Conservation (phyloP, 2,329 filamentous ascomycete genomes). For the Sclerotinia sclerotiorum region DNA sequence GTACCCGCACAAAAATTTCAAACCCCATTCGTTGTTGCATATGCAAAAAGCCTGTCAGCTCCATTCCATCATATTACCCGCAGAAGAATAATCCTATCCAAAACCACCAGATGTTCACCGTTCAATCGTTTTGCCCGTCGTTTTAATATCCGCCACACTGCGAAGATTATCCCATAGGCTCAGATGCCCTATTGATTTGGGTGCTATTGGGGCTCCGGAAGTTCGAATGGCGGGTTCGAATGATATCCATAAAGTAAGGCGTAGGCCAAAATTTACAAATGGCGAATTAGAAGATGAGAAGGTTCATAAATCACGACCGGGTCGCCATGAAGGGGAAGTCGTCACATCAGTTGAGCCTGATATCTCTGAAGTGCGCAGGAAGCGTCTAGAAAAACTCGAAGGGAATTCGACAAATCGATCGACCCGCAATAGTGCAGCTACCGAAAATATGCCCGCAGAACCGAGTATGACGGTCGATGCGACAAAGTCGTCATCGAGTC, state of each 20-base stretch:
- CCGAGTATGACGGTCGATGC: conserved; percentile 33
- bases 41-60: conserved; percentile 21
- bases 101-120: conserved; percentile 32
- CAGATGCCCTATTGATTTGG: conserved; percentile 10
- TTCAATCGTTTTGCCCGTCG: conserved; percentile 16
- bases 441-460: conserved; percentile 33
- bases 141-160: neutral
- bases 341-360: conserved; percentile 31
- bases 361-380: conserved; percentile 32
- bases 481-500: conserved; percentile 29
- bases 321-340: conserved; percentile 16
- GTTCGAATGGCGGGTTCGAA: conserved; percentile 16
- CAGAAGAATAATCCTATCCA: conserved; percentile 28
- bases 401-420: conserved; percentile 23
- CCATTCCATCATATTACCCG: conserved; percentile 19
- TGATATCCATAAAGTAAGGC: conserved; percentile 27
- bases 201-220: neutral
- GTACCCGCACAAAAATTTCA: conserved; percentile 1
- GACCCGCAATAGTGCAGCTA: conserved; percentile 26
- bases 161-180: conserved; percentile 6
- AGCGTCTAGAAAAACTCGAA: conserved; percentile 37
- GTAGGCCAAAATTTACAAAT: conserved; percentile 27
- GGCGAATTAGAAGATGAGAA: conserved; percentile 34
- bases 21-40: conserved; percentile 5
- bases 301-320: conserved; percentile 27